Evolutionary conservation across 2,329 filamentous ascomycete species (phyloP), one percentile per base, ranked within the genome.

Genomic region (Alternaria postmessia): DNA sequence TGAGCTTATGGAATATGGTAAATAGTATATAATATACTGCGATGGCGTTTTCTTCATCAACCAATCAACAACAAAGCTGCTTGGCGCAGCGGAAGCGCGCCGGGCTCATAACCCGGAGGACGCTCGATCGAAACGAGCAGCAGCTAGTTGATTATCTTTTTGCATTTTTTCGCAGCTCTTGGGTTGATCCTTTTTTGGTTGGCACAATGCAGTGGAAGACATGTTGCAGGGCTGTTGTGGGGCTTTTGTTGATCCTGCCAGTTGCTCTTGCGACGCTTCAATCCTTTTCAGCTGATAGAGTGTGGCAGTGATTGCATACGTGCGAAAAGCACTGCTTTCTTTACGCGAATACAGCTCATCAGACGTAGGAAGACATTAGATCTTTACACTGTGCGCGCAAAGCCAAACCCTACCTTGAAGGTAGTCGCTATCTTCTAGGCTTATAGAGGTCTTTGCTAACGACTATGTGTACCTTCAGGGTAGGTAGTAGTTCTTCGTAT

Each of bases 101-200:
- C 71, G 72, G 73, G 72, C 71, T 75, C 73, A 75, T 74, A 75
- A 75, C 73, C 73, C 73, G 72, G 73, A 75, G 72, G 71, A 68
- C 70, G 43, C 43, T 55, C 51, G 68, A 71, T 70, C 69, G 68
- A 70, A 69, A 71, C 69, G 49, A 59, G 52, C 43, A 59, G 62
- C 63, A 71, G 69, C 69, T 69, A 71, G 20, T 42, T 42, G 39
- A 24, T 42, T 24, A 24, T 24, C 3, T 42, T 42, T 42, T 42
- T 42, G 12, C 11, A 16, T 42, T 22, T 7, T 20, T 39, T 20
- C 11, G 8, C 38, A 20, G 14, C 16, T 38, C 34, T 8, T 4
- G 6, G 6, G 16, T 16, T 39, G 7, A 9, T 38, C 32, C 14
- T 38, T 6, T n/a, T n/a, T n/a, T 38, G 34, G 34, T 38, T 8